A percentile compares a stretch with the other conserved stretches of the same genome.
These are phyloP conservation scores for Magnusiomyces fungicola DNA, from an alignment of 1,139 yeast species.

Conservation along the genomic window DNA sequence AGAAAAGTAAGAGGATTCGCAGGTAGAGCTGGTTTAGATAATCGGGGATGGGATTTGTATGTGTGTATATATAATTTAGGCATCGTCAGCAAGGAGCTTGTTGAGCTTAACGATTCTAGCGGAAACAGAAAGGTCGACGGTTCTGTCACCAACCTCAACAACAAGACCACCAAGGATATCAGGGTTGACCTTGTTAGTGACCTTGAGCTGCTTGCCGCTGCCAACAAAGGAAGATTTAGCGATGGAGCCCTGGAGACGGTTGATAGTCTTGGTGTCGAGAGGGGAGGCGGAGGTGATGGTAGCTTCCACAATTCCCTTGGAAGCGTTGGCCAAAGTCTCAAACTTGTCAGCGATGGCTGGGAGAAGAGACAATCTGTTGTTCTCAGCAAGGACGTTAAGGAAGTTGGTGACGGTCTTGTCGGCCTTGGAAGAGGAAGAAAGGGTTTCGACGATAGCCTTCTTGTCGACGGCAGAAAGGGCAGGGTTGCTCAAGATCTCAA, in stretches of 20 bases:
- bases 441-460: conserved; percentile 55
- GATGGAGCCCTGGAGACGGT: conserved; percentile 74
- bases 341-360: conserved; percentile 63
- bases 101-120: conserved; percentile 83
- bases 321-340: conserved; percentile 73
- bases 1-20: too few species aligned
- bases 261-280: conserved; percentile 73
- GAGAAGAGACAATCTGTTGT: conserved; percentile 81
- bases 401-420: conserved; percentile 77
- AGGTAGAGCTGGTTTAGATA: not conserved
- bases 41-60: not conserved
- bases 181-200: conserved; percentile 76
- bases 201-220: conserved; percentile 74
- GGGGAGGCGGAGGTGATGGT: conserved; percentile 81
- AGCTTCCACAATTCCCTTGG: conserved; percentile 83
- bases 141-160: conserved; percentile 94
- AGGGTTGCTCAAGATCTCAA: conserved; percentile 66
- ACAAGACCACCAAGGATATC: conserved; percentile 93
- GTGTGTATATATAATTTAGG: conserved; percentile 7
- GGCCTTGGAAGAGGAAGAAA: conserved; percentile 47
- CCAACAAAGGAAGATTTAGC: conserved; percentile 77
- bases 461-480: conserved; percentile 74
- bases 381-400: conserved; percentile 80
- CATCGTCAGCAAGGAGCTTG: conserved; percentile 65
- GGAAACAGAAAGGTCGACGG: conserved; percentile 87